These are phyloP conservation scores for Malbranchea zuffiana DNA, from an alignment of 2,329 filamentous ascomycete species.

Conservation along the genomic window DNA sequence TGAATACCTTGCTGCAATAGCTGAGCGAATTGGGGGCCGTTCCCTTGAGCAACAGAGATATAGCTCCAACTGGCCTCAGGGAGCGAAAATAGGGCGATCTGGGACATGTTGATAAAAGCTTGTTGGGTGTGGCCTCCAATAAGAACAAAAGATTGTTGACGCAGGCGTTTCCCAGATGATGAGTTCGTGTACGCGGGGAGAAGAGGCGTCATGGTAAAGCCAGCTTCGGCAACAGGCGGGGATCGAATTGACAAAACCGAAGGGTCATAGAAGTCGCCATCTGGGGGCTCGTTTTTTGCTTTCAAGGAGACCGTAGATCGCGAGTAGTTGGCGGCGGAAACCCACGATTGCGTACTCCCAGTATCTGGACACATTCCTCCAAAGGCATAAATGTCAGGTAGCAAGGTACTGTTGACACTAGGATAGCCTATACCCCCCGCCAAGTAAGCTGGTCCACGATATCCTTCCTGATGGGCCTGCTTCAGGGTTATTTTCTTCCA, in stretches of 20 bases:
- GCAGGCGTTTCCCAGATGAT: slow-evolving; percentile 50
- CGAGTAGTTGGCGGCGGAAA: slow-evolving; percentile 62
- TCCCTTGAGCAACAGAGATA: slow-evolving; percentile 46
- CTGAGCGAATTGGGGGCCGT: not conserved
- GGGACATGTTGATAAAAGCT: slow-evolving; percentile 91
- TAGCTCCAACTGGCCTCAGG: slow-evolving; percentile 84
- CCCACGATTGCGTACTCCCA: slow-evolving; percentile 47
- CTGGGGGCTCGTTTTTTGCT: slow-evolving; percentile 16
- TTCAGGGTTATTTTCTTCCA: slow-evolving; percentile 41
- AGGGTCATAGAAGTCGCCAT: slow-evolving; percentile 30
- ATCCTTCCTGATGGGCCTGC: slow-evolving; percentile 22
- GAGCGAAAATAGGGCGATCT: slow-evolving; percentile 73
- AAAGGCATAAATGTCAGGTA: slow-evolving; percentile 58
- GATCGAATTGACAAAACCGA: slow-evolving; percentile 44
- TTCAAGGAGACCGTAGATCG: slow-evolving; percentile 61
- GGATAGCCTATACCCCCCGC: slow-evolving; percentile 58
- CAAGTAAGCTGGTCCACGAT: slow-evolving; percentile 46
- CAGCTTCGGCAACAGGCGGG: slow-evolving; percentile 68
- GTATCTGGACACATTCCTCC: slow-evolving; percentile 74
- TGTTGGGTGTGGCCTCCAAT: slow-evolving; percentile 72
- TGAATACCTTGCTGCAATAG: slow-evolving; percentile 23
- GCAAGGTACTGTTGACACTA: slow-evolving; percentile 33
- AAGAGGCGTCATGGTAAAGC: slow-evolving; percentile 70
- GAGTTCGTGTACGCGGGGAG: slow-evolving; percentile 58
- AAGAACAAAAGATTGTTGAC: slow-evolving; percentile 68